Evolutionary conservation across 2,329 filamentous ascomycete species (phyloP), one percentile per base, ranked within the genome.

Genomic region (Alternaria brassicae): DNA sequence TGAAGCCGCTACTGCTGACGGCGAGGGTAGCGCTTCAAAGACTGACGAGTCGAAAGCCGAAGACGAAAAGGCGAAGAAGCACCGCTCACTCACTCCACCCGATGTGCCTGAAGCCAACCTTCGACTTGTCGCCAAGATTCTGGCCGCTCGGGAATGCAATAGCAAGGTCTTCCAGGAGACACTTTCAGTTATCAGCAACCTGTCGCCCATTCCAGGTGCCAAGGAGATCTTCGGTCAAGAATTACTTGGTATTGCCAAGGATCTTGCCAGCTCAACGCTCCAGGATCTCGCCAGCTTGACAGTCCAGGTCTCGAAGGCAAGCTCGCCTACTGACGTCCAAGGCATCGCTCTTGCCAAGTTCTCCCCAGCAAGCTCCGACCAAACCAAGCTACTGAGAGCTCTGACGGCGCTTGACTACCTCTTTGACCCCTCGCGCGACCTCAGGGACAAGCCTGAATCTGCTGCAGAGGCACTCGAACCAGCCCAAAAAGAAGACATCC

Each of bases 121-220:
- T 56, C 91, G 91, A 58, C 83, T 98, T 57, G 93, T 99, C n/a
- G 91, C 98, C 69, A 95, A 95, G 75, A 97, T 99, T 57, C 91
- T 99, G 66, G 92, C 96, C 41, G 94, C 94, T 63, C 90, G 93
- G 48, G 95, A 99, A 78, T 99, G 95, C 80, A 97, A 92, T 73
- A 93, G 92, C 63, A 97, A 97, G 83, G 98, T 95, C 0, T 99
- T 99, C 84, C 91, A 95, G 75, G 96, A 98, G 78, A 98, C 95
- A 0, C 86, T 99, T 53, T 95, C 94, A 15, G 96, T 96, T n/a
- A 97, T 99, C 82, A 98, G 97, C 81, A 97, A 98, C 72, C 85
- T 99, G 41, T 98, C 93, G 5, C 89, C 91, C 37, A 95, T 99
- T 61, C 93, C 94, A 15, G 92, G 91, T 12, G 93, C 94, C 17